These are phyloP conservation scores for Citrus unshiu DNA, from an alignment of 345 rosid species.

Conservation along the genomic window DNA sequence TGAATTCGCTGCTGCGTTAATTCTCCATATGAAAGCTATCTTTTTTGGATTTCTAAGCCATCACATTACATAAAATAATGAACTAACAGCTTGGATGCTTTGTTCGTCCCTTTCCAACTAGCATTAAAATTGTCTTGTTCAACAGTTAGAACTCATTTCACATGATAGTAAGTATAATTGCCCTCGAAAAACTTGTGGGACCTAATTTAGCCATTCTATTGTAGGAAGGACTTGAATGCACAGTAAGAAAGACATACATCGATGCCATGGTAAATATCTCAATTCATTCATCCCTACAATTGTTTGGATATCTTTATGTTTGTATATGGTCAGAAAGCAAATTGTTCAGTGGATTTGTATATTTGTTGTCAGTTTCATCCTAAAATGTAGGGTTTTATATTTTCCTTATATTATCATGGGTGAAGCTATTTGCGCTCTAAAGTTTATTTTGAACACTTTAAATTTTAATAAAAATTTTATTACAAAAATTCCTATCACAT, in stretches of 20 bases:
- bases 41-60: too few species aligned
- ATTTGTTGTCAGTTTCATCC: background rate
- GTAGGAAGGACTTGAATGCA: conserved; percentile 48
- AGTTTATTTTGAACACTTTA: too few species aligned
- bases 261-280: conserved; percentile 45
- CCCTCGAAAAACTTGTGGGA: background rate
- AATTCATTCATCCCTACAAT: conserved; percentile 5
- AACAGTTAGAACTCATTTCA: background rate
- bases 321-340: background rate
- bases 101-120: background rate
- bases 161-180: background rate
- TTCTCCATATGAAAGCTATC: too few species aligned
- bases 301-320: background rate
- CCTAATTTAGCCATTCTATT: conserved; percentile 16
- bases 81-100: background rate
- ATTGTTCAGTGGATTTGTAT: background rate
- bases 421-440: too few species aligned
- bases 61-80: too few species aligned
- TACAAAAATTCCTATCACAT: too few species aligned
- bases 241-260: conserved; percentile 37
- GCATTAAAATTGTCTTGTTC: background rate
- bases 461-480: too few species aligned
- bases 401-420: background rate
- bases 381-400: background rate
- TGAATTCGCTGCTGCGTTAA: too few species aligned